Percentiles rank a stretch among this genome's conserved stretches.
phyloP scores from a whole-genome alignment of 116 monocot genomes.

The Thalassia testudinum region DNA sequence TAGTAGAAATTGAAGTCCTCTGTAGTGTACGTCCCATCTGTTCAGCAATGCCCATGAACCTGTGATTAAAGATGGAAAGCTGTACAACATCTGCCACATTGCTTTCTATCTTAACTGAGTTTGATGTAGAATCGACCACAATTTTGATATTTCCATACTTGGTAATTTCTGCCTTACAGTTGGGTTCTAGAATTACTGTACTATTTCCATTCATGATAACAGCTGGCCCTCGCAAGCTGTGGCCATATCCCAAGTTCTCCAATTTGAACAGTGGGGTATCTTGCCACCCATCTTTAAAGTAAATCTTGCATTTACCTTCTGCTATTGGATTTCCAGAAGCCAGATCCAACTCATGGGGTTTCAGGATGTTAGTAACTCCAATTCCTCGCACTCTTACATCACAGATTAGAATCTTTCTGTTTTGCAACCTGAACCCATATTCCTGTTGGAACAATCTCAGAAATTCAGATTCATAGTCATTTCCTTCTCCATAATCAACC shows the following conservation, averaged over 20 bases:
- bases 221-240: slow-evolving; percentile 49
- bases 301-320: slow-evolving; percentile 43
- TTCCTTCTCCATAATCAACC: slow-evolving; percentile 19
- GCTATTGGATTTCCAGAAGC: slow-evolving; percentile 18
- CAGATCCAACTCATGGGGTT: slow-evolving; percentile 34
- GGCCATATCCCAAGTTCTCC: slow-evolving; percentile 62
- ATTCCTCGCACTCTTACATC: slow-evolving; percentile 86
- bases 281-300: slow-evolving; percentile 71
- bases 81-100: slow-evolving; percentile 83
- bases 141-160: slow-evolving; percentile 86
- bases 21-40: slow-evolving; percentile 98
- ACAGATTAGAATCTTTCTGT: slow-evolving; percentile 68
- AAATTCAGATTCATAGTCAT: slow-evolving; percentile 61
- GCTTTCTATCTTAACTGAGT: slow-evolving; percentile 16
- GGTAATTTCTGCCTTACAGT: slow-evolving; percentile 57
- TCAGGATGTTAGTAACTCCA: slow-evolving; percentile 73
- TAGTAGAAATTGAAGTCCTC: slow-evolving; percentile 87
- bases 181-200: slow-evolving; percentile 73
- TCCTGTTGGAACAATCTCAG: slow-evolving; percentile 66
- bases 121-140: slow-evolving; percentile 25
- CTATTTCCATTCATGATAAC: slow-evolving; percentile 98
- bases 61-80: slow-evolving; percentile 90
- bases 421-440: slow-evolving; percentile 79
- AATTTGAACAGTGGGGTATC: slow-evolving; percentile 64
- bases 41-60: slow-evolving; percentile 99